These are phyloP conservation scores for Gracilaria gracilis DNA, from an alignment of 23 red algal genomes.

Conservation along the genomic window DNA sequence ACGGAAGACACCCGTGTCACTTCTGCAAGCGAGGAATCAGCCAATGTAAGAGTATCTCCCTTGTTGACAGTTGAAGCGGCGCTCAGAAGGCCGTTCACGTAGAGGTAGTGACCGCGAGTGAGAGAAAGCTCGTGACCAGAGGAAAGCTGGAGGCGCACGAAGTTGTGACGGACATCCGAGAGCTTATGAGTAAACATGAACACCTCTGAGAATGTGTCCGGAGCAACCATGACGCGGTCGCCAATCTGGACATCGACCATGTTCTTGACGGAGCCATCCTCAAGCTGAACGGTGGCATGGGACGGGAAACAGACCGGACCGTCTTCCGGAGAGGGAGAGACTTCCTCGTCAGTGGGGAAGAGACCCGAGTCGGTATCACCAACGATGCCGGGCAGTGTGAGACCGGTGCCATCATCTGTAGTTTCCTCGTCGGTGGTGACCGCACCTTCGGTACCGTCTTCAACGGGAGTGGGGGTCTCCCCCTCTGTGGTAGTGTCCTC, in stretches of 20 bases:
- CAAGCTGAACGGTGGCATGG: conserved; percentile 69
- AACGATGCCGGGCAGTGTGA: background rate
- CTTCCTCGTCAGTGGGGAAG: background rate
- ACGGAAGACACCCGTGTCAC: conserved; percentile 42
- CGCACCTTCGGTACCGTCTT: background rate
- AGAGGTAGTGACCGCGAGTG: conserved; percentile 75
- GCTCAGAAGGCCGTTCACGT: conserved; percentile 64
- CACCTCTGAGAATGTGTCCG: conserved; percentile 51
- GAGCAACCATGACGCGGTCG: conserved; percentile 63
- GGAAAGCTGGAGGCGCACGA: conserved; percentile 40
- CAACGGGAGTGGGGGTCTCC: background rate
- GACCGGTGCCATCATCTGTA: background rate
- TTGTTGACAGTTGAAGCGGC: conserved; percentile 51
- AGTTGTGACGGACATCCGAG: conserved; percentile 25
- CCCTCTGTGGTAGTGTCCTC: background rate
- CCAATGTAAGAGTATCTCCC: conserved; percentile 63
- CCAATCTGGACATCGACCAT: conserved; percentile 69
- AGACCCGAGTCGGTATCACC: background rate
- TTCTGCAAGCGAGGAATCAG: conserved; percentile 36
- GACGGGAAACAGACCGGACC: conserved; percentile 82
- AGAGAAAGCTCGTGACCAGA: conserved; percentile 50
- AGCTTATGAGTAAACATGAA: conserved; percentile 85
- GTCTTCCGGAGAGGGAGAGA: conserved; percentile 8
- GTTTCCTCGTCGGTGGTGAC: background rate
- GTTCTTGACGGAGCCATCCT: conserved; percentile 52